Evolutionary conservation across 2,329 filamentous ascomycete genomes (phyloP), one percentile per base, ranked within the genome.

Genomic region (Ophiocordyceps sinensis): DNA sequence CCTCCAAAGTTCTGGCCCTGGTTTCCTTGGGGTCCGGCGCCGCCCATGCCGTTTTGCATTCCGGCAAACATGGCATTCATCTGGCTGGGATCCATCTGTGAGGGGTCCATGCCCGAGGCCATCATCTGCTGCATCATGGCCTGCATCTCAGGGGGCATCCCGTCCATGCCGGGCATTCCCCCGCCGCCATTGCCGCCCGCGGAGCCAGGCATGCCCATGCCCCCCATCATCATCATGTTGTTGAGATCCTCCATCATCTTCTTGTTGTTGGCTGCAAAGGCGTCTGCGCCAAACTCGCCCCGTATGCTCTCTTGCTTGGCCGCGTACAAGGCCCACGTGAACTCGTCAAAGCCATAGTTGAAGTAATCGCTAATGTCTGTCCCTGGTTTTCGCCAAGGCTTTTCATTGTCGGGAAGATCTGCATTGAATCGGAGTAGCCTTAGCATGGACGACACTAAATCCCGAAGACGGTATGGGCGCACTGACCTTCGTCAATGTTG

Each of bases 261-360:
- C 63, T 93, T 88, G 51, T 76, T 76, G 48, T 72, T 77, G 41
- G 68, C 65, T 17, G 74, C 71, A 40, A 80, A 71, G 36, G 69
- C 67, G 36, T 80, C 76, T 38, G 82, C 77, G 43, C 75, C 76
- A 50, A 86, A 85, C 51, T 89, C 85, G 49, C 77, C 77, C 15
- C 83, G 76, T 53, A 95, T 71, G 21, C 69, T 70, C 49, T 91
- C 79, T 59, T 96, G 91, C 55, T 94, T 93, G 44, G 86, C 70
- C 28, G 88, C 87, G 59, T 98, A 98, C 41, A 88, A 75, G 6
- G 88, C 84, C 91, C 91, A 98, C 1, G 88, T 94, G 62, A 95
- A 96, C 62, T 96, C 89, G 63, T 96, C 89, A 56, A 96, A 96
- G 44, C 89, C 89, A 62, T 96, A 96, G 67, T 96, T 96, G 75